Evolutionary conservation across 108 stramenopile species (phyloP).

Genomic region (Hondaea fermentalgiana): DNA sequence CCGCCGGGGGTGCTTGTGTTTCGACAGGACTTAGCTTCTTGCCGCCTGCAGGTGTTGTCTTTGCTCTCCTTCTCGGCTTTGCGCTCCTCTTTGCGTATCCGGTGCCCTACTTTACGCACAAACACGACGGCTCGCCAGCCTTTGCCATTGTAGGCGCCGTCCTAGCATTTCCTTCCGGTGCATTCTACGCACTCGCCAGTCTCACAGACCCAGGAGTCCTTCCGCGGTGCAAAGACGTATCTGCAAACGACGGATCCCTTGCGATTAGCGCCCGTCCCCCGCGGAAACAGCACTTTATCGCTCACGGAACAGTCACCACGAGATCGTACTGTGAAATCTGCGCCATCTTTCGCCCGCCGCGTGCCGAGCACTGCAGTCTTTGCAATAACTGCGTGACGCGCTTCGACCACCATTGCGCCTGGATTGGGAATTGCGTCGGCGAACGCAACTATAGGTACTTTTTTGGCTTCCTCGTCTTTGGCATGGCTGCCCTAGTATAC

Average conservation of each 20-base stretch:
- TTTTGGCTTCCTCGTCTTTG: slow-evolving; percentile 28
- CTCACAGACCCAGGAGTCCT: background rate
- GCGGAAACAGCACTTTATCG: background rate
- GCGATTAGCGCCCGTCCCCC: background rate
- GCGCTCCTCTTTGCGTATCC: slow-evolving; percentile 3
- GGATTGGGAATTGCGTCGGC: slow-evolving; percentile 50
- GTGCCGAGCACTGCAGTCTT: slow-evolving; percentile 45
- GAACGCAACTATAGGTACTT: slow-evolving; percentile 47
- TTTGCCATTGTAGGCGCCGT: background rate
- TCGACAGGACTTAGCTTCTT: background rate
- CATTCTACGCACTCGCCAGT: background rate
- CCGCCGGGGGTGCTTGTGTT: background rate
- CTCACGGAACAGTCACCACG: background rate
- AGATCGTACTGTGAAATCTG: slow-evolving; percentile 41
- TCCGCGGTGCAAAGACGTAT: background rate
- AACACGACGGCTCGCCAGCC: background rate
- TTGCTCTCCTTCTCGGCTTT: background rate
- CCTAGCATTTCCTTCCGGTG: background rate
- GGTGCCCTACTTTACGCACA: background rate
- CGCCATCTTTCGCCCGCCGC: slow-evolving; percentile 48
- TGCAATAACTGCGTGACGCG: slow-evolving; percentile 50
- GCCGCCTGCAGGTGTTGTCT: background rate
- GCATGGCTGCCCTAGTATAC: background rate
- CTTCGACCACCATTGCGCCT: slow-evolving; percentile 62
- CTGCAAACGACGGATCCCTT: background rate